These are phyloP conservation scores for Lichtheimia corymbifera DNA, from an alignment of 371 early-diverging fungal genomes.

Conservation along the genomic window DNA sequence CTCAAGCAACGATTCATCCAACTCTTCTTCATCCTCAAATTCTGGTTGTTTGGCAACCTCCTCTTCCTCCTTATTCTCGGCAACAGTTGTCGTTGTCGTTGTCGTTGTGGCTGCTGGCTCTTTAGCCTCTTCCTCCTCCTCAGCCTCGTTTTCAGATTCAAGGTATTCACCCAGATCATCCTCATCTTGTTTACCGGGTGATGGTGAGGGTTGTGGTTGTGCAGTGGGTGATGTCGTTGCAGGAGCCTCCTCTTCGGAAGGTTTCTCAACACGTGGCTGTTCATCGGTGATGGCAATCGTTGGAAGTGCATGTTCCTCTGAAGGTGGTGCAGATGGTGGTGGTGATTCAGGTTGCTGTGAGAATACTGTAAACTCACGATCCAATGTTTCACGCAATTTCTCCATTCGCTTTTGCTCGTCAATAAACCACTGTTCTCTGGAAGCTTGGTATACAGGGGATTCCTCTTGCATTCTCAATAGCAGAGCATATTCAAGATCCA, in stretches of 20 bases:
- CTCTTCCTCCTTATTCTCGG: not conserved
- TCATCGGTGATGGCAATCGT: not conserved
- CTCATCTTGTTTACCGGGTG: constrained; percentile 1
- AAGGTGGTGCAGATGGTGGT: not conserved
- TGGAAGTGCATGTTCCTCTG: constrained; percentile 1
- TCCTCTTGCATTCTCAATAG: constrained; percentile 4
- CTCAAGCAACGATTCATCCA: constrained; percentile 4
- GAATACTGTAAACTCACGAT: constrained; percentile 2
- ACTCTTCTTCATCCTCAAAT: not conserved
- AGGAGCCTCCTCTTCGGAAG: not conserved
- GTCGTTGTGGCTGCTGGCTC: not conserved
- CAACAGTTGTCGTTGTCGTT: not conserved
- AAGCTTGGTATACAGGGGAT: constrained; percentile 1
- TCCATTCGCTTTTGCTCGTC: not conserved
- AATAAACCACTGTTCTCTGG: constrained; percentile 7
- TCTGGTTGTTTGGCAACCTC: not conserved
- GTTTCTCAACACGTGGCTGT: not conserved
- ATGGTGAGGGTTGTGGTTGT: too few species aligned
- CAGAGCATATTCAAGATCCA: constrained; percentile 4
- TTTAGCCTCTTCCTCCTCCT: not conserved
- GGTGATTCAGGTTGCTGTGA: not conserved
- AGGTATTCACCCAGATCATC: constrained; percentile 5
- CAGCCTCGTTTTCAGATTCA: constrained; percentile 5
- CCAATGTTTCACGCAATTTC: not conserved
- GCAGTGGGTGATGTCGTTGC: not conserved